Evolutionary conservation across 495 filamentous ascomycete species (phyloP).

Genomic region (Tuber melanosporum): DNA sequence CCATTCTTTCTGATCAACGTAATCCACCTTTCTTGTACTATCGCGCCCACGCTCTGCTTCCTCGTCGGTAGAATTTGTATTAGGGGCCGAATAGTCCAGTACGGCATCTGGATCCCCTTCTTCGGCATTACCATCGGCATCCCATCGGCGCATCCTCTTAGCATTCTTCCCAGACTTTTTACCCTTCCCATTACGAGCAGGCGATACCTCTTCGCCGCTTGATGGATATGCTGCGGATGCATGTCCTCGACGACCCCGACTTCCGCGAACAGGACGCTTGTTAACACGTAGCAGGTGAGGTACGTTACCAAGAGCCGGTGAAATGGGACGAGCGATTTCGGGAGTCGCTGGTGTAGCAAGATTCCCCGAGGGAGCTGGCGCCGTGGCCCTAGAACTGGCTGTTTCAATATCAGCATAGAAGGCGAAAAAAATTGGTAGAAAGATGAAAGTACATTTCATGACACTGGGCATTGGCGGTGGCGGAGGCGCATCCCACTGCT

Average conservation of each 20-base stretch:
- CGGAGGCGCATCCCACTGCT: conserved; percentile 41
- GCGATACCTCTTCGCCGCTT: conserved; percentile 69
- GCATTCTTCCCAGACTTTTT: conserved; percentile 66
- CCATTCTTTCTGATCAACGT: conserved; percentile 70
- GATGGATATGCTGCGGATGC: conserved; percentile 61
- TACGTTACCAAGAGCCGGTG: conserved; percentile 48
- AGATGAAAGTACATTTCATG: not conserved
- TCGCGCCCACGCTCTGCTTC: conserved; percentile 45
- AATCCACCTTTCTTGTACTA: conserved; percentile 50
- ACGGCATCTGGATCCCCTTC: conserved; percentile 68
- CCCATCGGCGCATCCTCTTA: conserved; percentile 87
- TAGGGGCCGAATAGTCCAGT: conserved; percentile 76
- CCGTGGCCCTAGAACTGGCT: not conserved
- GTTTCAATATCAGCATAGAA: not conserved
- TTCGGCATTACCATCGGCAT: conserved; percentile 77
- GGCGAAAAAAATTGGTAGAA: not conserved
- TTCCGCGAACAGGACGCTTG: conserved; percentile 61
- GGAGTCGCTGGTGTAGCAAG: conserved; percentile 52
- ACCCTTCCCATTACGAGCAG: conserved; percentile 52
- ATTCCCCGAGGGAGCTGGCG: not conserved
- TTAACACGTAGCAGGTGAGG: conserved; percentile 66
- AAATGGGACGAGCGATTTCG: conserved; percentile 64
- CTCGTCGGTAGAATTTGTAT: conserved; percentile 48
- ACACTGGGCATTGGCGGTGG: conserved; percentile 55
- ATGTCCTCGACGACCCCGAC: conserved; percentile 68